A percentile compares a stretch with the other conserved stretches of the same genome.
phyloP scores from a whole-genome alignment of 306 rosid genomes.

The Quercus gilva region DNA sequence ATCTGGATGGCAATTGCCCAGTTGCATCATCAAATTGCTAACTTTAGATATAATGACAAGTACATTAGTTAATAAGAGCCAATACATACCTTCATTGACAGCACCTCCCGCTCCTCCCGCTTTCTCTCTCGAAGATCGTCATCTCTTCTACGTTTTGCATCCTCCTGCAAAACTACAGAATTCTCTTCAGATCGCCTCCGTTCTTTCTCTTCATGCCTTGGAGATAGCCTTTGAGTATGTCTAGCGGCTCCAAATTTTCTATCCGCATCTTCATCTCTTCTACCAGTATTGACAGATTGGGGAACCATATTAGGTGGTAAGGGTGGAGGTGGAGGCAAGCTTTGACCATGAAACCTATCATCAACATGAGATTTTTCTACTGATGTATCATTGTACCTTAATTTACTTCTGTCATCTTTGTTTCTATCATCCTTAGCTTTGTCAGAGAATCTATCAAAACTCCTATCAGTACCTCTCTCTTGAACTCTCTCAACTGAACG shows the following conservation, averaged over 20 bases:
- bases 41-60: background rate
- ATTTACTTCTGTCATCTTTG: constrained; percentile 78
- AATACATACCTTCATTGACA: constrained; percentile 63
- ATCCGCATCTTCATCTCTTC: constrained; percentile 94
- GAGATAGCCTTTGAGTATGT: constrained; percentile 91
- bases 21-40: background rate
- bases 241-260: constrained; percentile 85
- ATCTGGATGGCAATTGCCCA: background rate
- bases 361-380: constrained; percentile 75
- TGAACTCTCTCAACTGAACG: constrained; percentile 82
- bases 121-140: constrained; percentile 95
- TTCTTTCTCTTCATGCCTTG: constrained; percentile 96
- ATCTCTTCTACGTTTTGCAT: constrained; percentile 83
- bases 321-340: constrained; percentile 98
- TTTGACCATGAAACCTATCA: constrained; percentile 90
- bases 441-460: constrained; percentile 66
- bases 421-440: constrained; percentile 77
- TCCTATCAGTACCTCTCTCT: constrained; percentile 76
- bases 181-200: constrained; percentile 85
- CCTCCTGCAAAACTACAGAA: constrained; percentile 74
- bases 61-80: background rate
- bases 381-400: constrained; percentile 63
- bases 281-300: constrained; percentile 78
- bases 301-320: constrained; percentile 93
- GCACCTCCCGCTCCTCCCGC: constrained; percentile 76